Percentiles rank a stretch among this genome's conserved stretches.
Evolutionary conservation across 2,329 filamentous ascomycete species (phyloP).

Genomic region (Colletotrichum tropicale): DNA sequence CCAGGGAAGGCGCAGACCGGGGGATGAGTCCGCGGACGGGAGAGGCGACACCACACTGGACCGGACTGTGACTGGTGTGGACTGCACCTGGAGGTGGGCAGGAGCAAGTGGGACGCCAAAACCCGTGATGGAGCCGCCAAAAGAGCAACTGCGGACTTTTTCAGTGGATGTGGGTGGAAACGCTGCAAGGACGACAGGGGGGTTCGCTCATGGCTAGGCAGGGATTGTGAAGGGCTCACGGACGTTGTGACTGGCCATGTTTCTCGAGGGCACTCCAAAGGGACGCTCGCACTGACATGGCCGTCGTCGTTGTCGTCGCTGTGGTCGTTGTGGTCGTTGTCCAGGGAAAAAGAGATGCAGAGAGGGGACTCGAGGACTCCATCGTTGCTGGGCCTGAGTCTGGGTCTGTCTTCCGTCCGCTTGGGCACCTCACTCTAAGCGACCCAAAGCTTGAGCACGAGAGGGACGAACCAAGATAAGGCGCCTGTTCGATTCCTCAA

Average conservation of each 20-base stretch:
- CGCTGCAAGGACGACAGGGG: not conserved
- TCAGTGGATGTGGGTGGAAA: constrained; percentile 13
- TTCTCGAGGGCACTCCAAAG: constrained; percentile 8
- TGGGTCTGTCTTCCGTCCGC: not conserved
- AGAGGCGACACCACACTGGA: constrained; percentile 4
- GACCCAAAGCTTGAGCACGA: not conserved
- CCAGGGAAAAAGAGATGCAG: not conserved
- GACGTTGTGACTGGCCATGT: constrained; percentile 16
- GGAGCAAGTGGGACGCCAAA: not conserved
- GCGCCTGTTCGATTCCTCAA: not conserved
- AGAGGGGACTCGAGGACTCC: not conserved
- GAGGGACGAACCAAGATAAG: not conserved
- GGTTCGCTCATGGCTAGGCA: constrained; percentile 9
- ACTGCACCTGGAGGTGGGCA: not conserved
- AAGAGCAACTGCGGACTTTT: not conserved
- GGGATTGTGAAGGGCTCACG: constrained; percentile 10
- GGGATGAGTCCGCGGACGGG: not conserved
- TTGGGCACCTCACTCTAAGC: not conserved
- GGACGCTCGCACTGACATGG: not conserved
- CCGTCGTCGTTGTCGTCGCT: not conserved
- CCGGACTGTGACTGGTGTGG: not conserved
- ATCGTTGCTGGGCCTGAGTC: not conserved
- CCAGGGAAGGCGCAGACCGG: not conserved
- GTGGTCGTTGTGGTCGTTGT: not conserved
- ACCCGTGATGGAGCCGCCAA: not conserved